Conservation (phyloP, 2,329 filamentous ascomycete species). For the Macroventuria anomochaeta region DNA sequence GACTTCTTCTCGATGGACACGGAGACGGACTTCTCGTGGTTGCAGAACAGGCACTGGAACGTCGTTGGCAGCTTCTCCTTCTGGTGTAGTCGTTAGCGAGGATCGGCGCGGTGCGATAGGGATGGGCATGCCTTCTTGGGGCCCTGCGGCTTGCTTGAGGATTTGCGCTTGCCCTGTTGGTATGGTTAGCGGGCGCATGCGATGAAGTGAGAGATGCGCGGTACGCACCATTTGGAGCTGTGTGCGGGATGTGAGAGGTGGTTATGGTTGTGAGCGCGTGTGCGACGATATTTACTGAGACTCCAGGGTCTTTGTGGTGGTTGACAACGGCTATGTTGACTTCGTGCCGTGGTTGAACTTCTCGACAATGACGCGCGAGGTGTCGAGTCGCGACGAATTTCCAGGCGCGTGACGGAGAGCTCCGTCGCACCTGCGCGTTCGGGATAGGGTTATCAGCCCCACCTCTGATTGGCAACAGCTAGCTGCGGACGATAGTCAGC, state of each 20-base stretch:
- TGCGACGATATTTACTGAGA: not conserved
- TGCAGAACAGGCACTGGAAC: conserved; percentile 99
- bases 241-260: conserved; percentile 1
- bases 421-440: conserved; percentile 33
- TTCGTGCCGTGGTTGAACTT: conserved; percentile 3
- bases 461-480: conserved; percentile 33
- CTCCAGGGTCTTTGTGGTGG: not conserved
- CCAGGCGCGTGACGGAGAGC: conserved; percentile 16
- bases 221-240: conserved; percentile 9
- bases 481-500: conserved; percentile 24
- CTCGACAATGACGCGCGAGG: conserved; percentile 18
- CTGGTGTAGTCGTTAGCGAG: conserved; percentile 32
- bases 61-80: conserved; percentile 75
- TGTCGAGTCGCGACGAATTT: conserved; percentile 16
- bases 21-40: conserved; percentile 90
- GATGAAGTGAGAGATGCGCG: conserved; percentile 1
- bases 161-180: conserved; percentile 83
- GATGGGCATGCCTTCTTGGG: conserved; percentile 73
- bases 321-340: not conserved
- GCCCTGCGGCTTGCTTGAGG: conserved; percentile 78
- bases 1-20: conserved; percentile 95
- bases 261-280: not conserved
- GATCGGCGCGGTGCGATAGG: not conserved
- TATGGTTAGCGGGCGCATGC: conserved; percentile 32
- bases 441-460: conserved; percentile 39